Percentiles rank a stretch among this genome's conserved stretches.
Conservation (phyloP, 2,329 filamentous ascomycete genomes). For the Aureobasidium sp. region DNA sequence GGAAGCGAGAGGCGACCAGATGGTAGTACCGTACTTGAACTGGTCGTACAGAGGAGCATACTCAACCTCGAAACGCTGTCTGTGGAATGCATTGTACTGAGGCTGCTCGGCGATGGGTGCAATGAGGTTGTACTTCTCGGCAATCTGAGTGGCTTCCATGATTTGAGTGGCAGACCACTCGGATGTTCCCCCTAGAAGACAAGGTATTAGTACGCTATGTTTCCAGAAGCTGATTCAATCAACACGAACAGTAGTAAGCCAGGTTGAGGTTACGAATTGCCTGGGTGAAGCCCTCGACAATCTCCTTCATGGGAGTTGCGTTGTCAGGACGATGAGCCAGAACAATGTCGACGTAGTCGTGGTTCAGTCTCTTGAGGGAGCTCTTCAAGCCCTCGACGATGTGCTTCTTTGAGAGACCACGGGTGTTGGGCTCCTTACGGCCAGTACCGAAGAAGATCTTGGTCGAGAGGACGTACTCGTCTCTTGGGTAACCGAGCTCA, state of each 20-base stretch:
- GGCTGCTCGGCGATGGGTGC: constrained; percentile 35
- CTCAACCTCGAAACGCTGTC: constrained; percentile 53
- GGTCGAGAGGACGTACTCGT: constrained; percentile 31
- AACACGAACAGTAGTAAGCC: constrained; percentile 47
- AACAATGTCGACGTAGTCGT: constrained; percentile 59
- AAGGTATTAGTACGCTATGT: background rate
- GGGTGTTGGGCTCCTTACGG: constrained; percentile 49
- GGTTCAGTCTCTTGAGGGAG: constrained; percentile 50
- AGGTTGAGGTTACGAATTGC: constrained; percentile 47
- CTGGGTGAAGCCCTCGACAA: constrained; percentile 48
- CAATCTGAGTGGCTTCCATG: constrained; percentile 47
- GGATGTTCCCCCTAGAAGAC: constrained; percentile 44
- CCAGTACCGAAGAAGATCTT: constrained; percentile 48
- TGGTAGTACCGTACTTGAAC: constrained; percentile 49
- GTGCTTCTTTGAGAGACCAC: constrained; percentile 42
- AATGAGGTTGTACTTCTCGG: constrained; percentile 51
- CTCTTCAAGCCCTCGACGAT: constrained; percentile 51
- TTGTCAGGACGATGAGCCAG: constrained; percentile 54
- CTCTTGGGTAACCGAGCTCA: constrained; percentile 39
- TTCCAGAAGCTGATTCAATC: background rate
- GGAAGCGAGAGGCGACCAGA: constrained; percentile 48
- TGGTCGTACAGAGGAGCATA: constrained; percentile 50
- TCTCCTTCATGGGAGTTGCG: constrained; percentile 52
- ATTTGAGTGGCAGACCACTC: constrained; percentile 55
- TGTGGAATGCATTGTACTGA: constrained; percentile 39